Percentiles rank a stretch among this genome's conserved stretches.
These are phyloP conservation scores for Nidula niveotomentosa DNA, from an alignment of 1,284 basidiomycete species.

Conservation along the genomic window DNA sequence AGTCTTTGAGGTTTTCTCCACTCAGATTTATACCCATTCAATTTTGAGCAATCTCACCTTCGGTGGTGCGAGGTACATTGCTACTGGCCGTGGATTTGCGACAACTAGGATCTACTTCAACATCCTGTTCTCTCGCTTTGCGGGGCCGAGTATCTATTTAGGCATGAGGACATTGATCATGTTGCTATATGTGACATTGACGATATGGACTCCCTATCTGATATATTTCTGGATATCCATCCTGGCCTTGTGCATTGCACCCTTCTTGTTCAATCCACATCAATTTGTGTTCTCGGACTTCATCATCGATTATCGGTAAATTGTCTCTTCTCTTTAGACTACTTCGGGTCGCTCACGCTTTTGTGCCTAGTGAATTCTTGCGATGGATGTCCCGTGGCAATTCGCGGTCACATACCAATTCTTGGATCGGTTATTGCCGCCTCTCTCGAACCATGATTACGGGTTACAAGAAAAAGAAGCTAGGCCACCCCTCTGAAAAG, in stretches of 20 bases:
- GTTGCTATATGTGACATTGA: constrained; percentile 88
- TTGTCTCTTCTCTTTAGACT: constrained; percentile 1
- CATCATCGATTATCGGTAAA: constrained; percentile 90
- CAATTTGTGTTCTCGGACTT: constrained; percentile 96
- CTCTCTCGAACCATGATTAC: constrained; percentile 94
- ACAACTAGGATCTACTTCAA: constrained; percentile 92
- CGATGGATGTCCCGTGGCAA: constrained; percentile 98
- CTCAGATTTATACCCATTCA: constrained; percentile 95
- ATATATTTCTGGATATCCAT: constrained; percentile 97
- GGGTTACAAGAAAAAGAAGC: constrained; percentile 95
- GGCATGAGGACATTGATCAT: constrained; percentile 90
- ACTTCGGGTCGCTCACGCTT: constrained; percentile 7
- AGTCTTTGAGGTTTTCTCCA: constrained; percentile 94
- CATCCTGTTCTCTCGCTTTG: constrained; percentile 94
- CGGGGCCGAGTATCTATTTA: constrained; percentile 94
- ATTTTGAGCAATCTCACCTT: constrained; percentile 94
- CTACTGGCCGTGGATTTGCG: constrained; percentile 98
- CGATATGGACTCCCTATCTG: constrained; percentile 87
- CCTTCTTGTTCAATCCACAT: constrained; percentile 97
- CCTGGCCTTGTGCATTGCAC: constrained; percentile 84
- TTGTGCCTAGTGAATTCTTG: constrained; percentile 74
- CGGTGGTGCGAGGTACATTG: constrained; percentile 95
- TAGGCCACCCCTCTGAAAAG: constrained; percentile 94
- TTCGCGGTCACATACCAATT: constrained; percentile 94
- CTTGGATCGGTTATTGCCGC: constrained; percentile 97